phyloP scores from a whole-genome alignment of 768 basidiomycete species.

The Cantharellus anzutake region DNA sequence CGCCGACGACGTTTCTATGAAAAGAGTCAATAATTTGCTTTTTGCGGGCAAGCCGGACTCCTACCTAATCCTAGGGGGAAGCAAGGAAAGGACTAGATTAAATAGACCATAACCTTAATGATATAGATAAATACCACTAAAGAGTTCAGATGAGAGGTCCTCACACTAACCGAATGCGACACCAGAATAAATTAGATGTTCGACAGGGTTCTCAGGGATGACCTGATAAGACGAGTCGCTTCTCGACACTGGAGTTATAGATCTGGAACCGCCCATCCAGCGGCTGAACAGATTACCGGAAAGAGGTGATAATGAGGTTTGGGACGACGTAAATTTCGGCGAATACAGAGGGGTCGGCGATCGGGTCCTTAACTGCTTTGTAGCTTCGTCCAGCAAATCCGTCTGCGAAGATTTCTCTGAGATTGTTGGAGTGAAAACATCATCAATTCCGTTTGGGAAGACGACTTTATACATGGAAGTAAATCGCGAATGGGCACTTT shows the following conservation, averaged over 20 bases:
- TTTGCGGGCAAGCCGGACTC: not conserved
- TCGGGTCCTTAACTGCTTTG: no score
- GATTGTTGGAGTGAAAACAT: conserved; percentile 10
- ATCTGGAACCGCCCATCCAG: not conserved
- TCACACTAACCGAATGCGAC: conserved; percentile 46
- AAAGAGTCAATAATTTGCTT: not conserved
- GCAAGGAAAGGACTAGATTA: conserved; percentile 59
- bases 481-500: conserved; percentile 7
- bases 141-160: not conserved
- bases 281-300: not conserved
- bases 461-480: conserved; percentile 6
- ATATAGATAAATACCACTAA: not conserved
- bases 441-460: conserved; percentile 6
- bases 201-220: conserved; percentile 33
- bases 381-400: not conserved
- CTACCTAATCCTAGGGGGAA: conserved; percentile 53
- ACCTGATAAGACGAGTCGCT: not conserved
- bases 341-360: not conserved
- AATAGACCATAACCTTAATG: conserved; percentile 41
- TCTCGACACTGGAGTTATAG: not conserved
- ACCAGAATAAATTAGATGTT: conserved; percentile 55
- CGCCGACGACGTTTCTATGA: conserved; percentile 44
- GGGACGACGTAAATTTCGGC: not conserved
- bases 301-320: not conserved
- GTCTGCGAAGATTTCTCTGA: conserved; percentile 1